phyloP scores from a whole-genome alignment of 2,329 filamentous ascomycete species.

The Sphaerulina vaccinii region DNA sequence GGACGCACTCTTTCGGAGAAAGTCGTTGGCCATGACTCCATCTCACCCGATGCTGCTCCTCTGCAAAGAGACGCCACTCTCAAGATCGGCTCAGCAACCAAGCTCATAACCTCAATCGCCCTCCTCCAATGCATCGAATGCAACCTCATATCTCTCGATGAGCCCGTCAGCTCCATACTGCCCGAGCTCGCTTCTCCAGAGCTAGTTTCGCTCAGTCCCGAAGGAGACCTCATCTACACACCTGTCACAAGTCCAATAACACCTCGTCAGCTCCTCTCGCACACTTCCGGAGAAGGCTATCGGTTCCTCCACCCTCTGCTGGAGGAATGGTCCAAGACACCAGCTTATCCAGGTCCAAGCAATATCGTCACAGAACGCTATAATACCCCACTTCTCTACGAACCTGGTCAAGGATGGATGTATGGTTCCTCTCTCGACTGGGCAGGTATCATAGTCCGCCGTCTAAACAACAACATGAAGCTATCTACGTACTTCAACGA shows the following conservation, averaged over 20 bases:
- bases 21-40: constrained; percentile 20
- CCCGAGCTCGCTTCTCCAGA: constrained; percentile 46
- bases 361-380: constrained; percentile 44
- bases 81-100: constrained; percentile 40
- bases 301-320: constrained; percentile 43
- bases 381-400: constrained; percentile 38
- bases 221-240: background rate
- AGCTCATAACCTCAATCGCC: constrained; percentile 53
- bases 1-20: constrained; percentile 19
- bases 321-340: constrained; percentile 17
- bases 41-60: constrained; percentile 21
- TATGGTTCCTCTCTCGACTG: constrained; percentile 52
- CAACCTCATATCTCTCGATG: constrained; percentile 48
- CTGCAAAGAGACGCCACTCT: constrained; percentile 34
- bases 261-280: constrained; percentile 46
- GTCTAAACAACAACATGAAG: constrained; percentile 39
- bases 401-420: constrained; percentile 51
- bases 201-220: constrained; percentile 15
- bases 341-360: background rate
- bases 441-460: constrained; percentile 50
- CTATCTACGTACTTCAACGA: constrained; percentile 44
- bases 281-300: constrained; percentile 50
- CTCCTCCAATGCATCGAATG: constrained; percentile 56
- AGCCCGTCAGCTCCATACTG: constrained; percentile 46
- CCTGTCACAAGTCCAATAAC: constrained; percentile 11